Base-by-base conservation (phyloP, 306 rosid genomes). In the Ammopiptanthus mongolicus region DNA sequence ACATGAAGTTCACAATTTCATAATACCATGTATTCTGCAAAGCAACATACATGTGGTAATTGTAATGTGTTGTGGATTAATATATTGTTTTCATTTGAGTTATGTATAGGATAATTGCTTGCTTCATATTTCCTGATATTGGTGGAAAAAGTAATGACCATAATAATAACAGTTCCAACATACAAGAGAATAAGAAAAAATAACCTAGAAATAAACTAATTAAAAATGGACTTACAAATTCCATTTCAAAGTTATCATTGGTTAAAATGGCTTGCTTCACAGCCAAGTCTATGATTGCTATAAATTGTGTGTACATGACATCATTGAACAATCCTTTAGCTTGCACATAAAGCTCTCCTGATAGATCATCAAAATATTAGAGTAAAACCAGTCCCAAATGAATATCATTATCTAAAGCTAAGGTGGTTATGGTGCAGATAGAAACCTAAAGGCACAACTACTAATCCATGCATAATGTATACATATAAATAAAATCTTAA, bases 281-380 rank as follows among this genome's bases (percentile, higher is more conserved):
- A 53, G 87, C 90, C 87, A 87, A 78, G 78, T 78, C 78, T 73
- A 94, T 71, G 75, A 91, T 82, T 71, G 88, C 86, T 71, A 91
- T 73, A 82, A 91, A 67, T 74, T 83, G 96, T 52, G 82, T 85
- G 63, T 94, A 94, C 88, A 94, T 75, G 48, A 60, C 79, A 78
- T 84, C 87, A 65, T 82, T 88, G 83, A 94, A 91, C 86, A 90
- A 83, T 82, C 81, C 86, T 82, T 90, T 89, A 73, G 96, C 96
- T 83, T 94, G 98, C 71, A 87, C 88, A 69, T 91, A 90, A 50
- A 91, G 84, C 83, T 94, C 98, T 61, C 98, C 98, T 94, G 91
- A 74, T 22, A 69, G 73, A 69, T 46, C 51, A 67, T 66, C 41
- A 36, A 80, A 60, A 73, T 71, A 67, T 78, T 18, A 72, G 44